These are phyloP conservation scores for Ustulina deusta DNA, from an alignment of 2,329 filamentous ascomycete species.

Conservation along the genomic window DNA sequence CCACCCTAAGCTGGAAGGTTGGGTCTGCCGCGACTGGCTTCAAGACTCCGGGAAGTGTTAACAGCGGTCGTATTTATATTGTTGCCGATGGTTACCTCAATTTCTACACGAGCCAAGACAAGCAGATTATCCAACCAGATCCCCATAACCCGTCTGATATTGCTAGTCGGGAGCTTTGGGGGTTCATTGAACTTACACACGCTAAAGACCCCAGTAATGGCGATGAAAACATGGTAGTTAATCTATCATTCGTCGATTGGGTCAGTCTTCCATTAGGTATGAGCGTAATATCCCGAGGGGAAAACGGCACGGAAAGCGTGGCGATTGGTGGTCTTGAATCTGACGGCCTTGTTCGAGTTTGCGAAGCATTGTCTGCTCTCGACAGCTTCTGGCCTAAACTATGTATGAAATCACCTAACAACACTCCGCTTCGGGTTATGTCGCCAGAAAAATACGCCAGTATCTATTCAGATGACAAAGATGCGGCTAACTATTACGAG, in stretches of 20 bases:
- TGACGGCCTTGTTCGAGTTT: constrained; percentile 54
- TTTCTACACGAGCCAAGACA: constrained; percentile 18
- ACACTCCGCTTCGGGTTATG: constrained; percentile 57
- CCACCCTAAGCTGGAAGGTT: constrained; percentile 17
- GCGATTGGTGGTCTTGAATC: constrained; percentile 53
- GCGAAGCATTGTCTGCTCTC: constrained; percentile 53
- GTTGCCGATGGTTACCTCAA: constrained; percentile 30
- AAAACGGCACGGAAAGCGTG: constrained; percentile 49
- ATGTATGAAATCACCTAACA: constrained; percentile 50
- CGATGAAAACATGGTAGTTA: constrained; percentile 54
- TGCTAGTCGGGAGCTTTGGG: constrained; percentile 28
- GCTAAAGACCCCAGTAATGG: constrained; percentile 41
- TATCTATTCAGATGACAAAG: constrained; percentile 27
- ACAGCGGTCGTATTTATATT: constrained; percentile 37
- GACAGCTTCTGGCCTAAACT: constrained; percentile 55
- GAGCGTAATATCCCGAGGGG: constrained; percentile 51
- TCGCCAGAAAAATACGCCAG: constrained; percentile 56
- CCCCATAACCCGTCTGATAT: constrained; percentile 34
- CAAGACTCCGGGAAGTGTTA: constrained; percentile 30
- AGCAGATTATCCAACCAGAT: constrained; percentile 31
- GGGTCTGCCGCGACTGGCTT: constrained; percentile 22
- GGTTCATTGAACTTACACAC: constrained; percentile 36
- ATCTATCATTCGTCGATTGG: constrained; percentile 63
- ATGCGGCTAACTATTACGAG: constrained; percentile 55
- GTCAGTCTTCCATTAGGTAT: constrained; percentile 63